phyloP scores from a whole-genome alignment of 2,329 filamentous ascomycete species.

The Arthrocladium fulminans region DNA sequence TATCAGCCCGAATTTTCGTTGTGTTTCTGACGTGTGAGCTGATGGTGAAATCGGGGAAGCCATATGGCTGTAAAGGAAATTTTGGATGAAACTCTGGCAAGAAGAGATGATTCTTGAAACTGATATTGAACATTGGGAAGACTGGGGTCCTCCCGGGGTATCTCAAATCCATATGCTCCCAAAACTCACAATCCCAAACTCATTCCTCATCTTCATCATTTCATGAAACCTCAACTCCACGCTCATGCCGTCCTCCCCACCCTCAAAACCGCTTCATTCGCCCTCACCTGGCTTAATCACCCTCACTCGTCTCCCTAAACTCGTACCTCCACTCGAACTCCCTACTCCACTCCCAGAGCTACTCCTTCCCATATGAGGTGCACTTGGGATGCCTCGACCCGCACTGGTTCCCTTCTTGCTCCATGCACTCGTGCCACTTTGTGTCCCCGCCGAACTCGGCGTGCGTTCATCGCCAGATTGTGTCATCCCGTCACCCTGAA shows the following conservation, averaged over 20 bases:
- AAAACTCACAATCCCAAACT: neutral
- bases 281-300: conserved; percentile 3
- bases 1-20: too few species aligned
- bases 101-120: too few species aligned
- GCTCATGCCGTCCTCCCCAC: neutral
- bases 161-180: too few species aligned
- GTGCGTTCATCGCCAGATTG: conserved; percentile 6
- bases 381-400: neutral
- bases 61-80: too few species aligned
- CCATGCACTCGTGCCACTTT: neutral
- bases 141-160: too few species aligned
- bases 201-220: neutral
- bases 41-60: too few species aligned
- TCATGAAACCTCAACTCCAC: neutral
- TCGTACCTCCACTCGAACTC: neutral
- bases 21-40: too few species aligned
- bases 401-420: conserved; percentile 1
- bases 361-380: neutral
- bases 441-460: neutral
- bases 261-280: neutral
- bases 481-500: neutral
- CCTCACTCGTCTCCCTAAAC: neutral
- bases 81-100: too few species aligned
- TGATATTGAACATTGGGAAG: too few species aligned
- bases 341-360: neutral